A percentile compares a stretch with the other conserved stretches of the same genome.
phyloP scores from a whole-genome alignment of 345 rosid genomes.

The Moricandia arvensis region DNA sequence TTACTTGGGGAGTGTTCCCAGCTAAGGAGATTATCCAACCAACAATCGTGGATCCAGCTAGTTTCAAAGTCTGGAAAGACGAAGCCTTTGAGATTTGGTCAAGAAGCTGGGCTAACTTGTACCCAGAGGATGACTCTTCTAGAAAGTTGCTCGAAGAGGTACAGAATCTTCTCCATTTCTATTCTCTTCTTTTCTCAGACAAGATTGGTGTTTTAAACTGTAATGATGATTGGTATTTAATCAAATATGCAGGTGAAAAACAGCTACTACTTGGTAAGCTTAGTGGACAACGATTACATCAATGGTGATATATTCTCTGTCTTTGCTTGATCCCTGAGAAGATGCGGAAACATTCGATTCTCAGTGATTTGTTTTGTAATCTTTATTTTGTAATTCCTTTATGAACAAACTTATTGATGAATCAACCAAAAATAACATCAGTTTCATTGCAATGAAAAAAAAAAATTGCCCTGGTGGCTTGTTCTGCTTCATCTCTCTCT shows the following conservation, averaged over 20 bases:
- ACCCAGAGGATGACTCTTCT: conserved; percentile 68
- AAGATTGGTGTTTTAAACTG: neutral
- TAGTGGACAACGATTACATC: conserved; percentile 43
- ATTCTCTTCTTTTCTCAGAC: neutral
- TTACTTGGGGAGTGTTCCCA: conserved; percentile 97
- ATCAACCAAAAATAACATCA: conserved; percentile 7
- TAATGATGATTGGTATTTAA: conserved; percentile 5
- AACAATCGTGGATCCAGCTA: conserved; percentile 94
- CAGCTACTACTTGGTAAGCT: conserved; percentile 80
- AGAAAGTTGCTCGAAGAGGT: conserved; percentile 78
- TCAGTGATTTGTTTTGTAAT: conserved; percentile 22
- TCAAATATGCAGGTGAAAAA: conserved; percentile 64
- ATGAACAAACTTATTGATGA: conserved; percentile 4
- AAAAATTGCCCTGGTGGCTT: neutral
- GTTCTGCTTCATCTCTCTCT: conserved; percentile 8
- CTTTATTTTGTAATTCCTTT: conserved; percentile 4
- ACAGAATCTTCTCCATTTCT: neutral
- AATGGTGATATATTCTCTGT: conserved; percentile 35
- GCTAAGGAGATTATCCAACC: conserved; percentile 89
- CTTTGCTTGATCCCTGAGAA: conserved; percentile 30
- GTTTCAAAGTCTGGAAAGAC: conserved; percentile 94
- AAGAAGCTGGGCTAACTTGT: conserved; percentile 76
- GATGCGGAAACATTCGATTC: conserved; percentile 13
- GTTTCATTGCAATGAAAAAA: conserved; percentile 29
- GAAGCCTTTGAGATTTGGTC: conserved; percentile 98